Conservation (phyloP, 768 basidiomycete species). For the Psilocybe tampanensis region DNA sequence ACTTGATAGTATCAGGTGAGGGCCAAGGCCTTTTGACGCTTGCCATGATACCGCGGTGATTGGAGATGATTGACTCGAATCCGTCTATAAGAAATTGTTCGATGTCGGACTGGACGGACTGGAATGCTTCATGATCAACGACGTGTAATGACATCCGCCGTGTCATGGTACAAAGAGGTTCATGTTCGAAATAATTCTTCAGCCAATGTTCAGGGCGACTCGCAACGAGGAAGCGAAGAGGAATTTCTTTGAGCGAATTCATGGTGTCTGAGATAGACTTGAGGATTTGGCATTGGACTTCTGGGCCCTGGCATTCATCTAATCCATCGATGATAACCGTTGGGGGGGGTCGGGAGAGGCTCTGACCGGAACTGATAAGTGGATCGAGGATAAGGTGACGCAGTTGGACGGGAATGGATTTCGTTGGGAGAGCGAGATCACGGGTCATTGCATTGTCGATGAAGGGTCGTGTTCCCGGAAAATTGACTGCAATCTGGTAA, state of each 20-base stretch:
- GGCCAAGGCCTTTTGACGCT: not conserved
- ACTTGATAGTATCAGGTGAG: not conserved
- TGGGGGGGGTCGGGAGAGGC: not conserved
- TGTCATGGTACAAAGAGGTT: too few relatives aligned
- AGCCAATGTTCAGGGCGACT: not conserved
- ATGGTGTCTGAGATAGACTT: not conserved
- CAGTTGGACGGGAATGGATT: not conserved
- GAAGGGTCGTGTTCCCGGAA: not conserved
- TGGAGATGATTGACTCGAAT: not conserved
- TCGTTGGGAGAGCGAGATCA: not conserved
- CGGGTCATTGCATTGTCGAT: not conserved
- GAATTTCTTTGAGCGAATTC: not conserved
- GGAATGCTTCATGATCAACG: too few relatives aligned
- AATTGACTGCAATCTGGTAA: not conserved
- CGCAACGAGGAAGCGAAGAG: not conserved
- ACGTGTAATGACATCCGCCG: too few relatives aligned
- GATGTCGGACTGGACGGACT: too few relatives aligned
- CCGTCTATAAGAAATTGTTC: not conserved
- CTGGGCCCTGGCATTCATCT: not conserved
- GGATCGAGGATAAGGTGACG: not conserved
- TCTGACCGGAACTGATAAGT: not conserved
- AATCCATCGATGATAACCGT: constrained; percentile 1
- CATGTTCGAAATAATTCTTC: too few relatives aligned
- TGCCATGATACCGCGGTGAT: not conserved
- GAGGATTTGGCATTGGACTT: not conserved